These are phyloP conservation scores for Geotrichum candidum DNA, from an alignment of 1,139 yeast genomes.

Conservation along the genomic window DNA sequence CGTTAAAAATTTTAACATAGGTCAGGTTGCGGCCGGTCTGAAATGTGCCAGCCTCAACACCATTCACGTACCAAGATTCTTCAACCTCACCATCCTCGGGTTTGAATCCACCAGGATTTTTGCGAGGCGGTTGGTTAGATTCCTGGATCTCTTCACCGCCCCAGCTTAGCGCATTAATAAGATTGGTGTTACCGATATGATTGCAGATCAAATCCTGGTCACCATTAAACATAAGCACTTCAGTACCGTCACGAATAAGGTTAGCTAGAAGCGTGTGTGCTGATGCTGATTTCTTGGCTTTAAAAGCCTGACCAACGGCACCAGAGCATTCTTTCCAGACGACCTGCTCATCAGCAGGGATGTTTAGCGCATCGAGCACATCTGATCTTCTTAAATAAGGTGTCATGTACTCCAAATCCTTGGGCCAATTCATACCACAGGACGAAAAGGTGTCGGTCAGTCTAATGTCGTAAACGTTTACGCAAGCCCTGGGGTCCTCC, in stretches of 20 bases:
- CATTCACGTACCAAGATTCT: slow-evolving; percentile 28
- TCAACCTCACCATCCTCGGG: slow-evolving; percentile 21
- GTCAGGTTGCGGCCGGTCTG: slow-evolving; percentile 63
- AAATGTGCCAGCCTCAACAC: slow-evolving; percentile 30
- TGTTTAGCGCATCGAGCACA: slow-evolving; percentile 52
- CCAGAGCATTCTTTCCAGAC: slow-evolving; percentile 76
- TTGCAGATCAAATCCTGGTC: slow-evolving; percentile 88
- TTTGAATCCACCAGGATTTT: slow-evolving; percentile 28
- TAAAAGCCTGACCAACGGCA: slow-evolving; percentile 49
- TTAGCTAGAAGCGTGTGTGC: slow-evolving; percentile 61
- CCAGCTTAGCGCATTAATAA: slow-evolving; percentile 63
- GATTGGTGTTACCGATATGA: slow-evolving; percentile 62
- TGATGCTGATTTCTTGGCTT: slow-evolving; percentile 51
- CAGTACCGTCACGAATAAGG: slow-evolving; percentile 49
- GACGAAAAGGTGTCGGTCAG: slow-evolving; percentile 68
- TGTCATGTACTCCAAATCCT: slow-evolving; percentile 52
- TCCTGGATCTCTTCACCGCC: slow-evolving; percentile 63
- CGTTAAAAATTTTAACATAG: slow-evolving; percentile 62
- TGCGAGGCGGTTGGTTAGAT: slow-evolving; percentile 33
- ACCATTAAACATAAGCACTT: slow-evolving; percentile 76
- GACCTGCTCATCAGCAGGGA: slow-evolving; percentile 30
- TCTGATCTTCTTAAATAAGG: slow-evolving; percentile 53
- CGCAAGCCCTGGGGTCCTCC: slow-evolving; percentile 42
- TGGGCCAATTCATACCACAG: slow-evolving; percentile 96
- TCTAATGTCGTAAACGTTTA: slow-evolving; percentile 77